Percentiles rank a stretch among this genome's conserved stretches.
Conservation (phyloP, 2,329 filamentous ascomycete genomes). For the Aspergillus awamori region DNA sequence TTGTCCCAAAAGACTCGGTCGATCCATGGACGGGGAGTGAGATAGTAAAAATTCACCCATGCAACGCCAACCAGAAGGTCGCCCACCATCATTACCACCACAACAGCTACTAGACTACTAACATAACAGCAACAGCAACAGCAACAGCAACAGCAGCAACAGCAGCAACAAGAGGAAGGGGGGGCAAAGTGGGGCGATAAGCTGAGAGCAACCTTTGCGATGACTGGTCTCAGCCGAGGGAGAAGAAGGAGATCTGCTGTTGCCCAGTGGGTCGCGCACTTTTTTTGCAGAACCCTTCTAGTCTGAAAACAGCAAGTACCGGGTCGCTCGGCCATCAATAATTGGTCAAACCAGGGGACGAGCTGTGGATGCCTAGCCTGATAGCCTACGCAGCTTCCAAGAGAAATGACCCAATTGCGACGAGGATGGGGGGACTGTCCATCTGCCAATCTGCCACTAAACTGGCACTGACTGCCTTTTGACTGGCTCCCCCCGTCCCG, state of each 20-base stretch:
- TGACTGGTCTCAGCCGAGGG: conserved; percentile 21
- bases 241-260: conserved; percentile 22
- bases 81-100: background rate
- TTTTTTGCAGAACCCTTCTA: conserved; percentile 17
- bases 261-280: conserved; percentile 14
- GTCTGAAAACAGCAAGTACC: conserved; percentile 19
- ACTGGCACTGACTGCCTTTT: conserved; percentile 7
- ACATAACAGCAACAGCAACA: background rate
- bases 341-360: conserved; percentile 19
- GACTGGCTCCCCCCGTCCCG: background rate
- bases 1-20: background rate
- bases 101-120: background rate
- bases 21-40: conserved; percentile 7
- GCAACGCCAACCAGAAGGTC: conserved; percentile 5
- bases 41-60: conserved; percentile 8
- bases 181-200: conserved; percentile 26
- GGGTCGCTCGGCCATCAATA: background rate
- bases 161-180: conserved; percentile 11
- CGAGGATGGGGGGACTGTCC: background rate
- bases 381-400: conserved; percentile 23
- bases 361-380: conserved; percentile 20
- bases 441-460: conserved; percentile 1
- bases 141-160: background rate
- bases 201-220: conserved; percentile 1
- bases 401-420: conserved; percentile 7